A percentile compares a stretch with the other conserved stretches of the same genome.
These are phyloP conservation scores for Xylaria sp. DNA, from an alignment of 2,329 filamentous ascomycete species.

Conservation along the genomic window DNA sequence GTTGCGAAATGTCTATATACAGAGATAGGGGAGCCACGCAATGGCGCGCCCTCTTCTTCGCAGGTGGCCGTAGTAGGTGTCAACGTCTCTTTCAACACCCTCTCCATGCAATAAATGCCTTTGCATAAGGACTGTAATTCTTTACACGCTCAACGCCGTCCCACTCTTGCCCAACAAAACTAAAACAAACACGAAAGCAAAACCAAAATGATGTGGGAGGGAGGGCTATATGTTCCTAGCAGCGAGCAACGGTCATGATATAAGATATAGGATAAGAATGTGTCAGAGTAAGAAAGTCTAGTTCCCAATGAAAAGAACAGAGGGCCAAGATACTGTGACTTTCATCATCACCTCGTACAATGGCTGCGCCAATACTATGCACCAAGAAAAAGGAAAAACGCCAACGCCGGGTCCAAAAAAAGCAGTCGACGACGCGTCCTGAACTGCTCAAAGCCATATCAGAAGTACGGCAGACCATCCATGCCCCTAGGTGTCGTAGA, in stretches of 20 bases:
- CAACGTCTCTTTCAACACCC: conserved; percentile 23
- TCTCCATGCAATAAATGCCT: conserved; percentile 30
- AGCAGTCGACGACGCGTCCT: conserved; percentile 17
- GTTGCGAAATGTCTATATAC: conserved; percentile 33
- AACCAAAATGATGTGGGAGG: conserved; percentile 5
- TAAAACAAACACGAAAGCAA: conserved; percentile 17
- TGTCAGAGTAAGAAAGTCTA: conserved; percentile 39
- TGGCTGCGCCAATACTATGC: conserved; percentile 43
- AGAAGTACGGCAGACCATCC: conserved; percentile 25
- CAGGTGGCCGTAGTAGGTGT: conserved; percentile 14
- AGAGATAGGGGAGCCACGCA: conserved; percentile 20
- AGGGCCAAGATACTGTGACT: conserved; percentile 39
- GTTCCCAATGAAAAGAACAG: conserved; percentile 37
- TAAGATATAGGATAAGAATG: conserved; percentile 20
- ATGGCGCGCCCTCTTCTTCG: conserved; percentile 1
- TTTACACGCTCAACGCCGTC: conserved; percentile 36
- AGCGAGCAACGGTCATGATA: conserved; percentile 17
- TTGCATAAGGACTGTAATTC: conserved; percentile 18
- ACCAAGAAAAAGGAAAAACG: conserved; percentile 39
- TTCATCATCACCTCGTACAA: conserved; percentile 47
- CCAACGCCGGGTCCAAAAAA: conserved; percentile 44
- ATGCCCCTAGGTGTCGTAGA: conserved; percentile 43
- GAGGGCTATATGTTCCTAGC: conserved; percentile 7
- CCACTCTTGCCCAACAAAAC: conserved; percentile 27
- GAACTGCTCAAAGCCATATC: conserved; percentile 24